A percentile compares a stretch with the other conserved stretches of the same genome.
phyloP scores from a whole-genome alignment of 768 basidiomycete species.

The Harrya chromipes region DNA sequence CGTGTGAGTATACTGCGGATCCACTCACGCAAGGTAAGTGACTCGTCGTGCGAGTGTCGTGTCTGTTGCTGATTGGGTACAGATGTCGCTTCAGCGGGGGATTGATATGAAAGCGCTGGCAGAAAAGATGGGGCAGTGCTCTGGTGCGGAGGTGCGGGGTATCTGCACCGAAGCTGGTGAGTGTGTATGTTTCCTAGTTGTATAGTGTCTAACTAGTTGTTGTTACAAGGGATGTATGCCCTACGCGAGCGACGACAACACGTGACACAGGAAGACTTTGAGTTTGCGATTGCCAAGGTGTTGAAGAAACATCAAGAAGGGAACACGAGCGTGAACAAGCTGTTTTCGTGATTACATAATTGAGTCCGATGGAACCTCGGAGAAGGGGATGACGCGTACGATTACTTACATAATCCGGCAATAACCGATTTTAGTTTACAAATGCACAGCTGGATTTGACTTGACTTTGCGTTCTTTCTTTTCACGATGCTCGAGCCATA shows the following conservation, averaged over 20 bases:
- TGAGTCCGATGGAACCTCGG: too few species aligned
- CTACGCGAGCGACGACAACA: constrained; percentile 93
- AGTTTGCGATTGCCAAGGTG: constrained; percentile 97
- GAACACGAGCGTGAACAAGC: constrained; percentile 91
- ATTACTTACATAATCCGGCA: constrained; percentile 18
- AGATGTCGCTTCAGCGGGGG: constrained; percentile 98
- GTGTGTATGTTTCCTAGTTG: constrained; percentile 16
- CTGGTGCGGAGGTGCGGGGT: constrained; percentile 95
- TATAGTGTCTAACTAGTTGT: too few species aligned
- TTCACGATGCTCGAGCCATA: constrained; percentile 23
- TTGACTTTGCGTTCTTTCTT: not conserved
- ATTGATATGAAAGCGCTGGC: constrained; percentile 96
- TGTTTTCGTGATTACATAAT: constrained; percentile 72
- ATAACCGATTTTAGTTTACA: constrained; percentile 1
- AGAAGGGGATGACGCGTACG: constrained; percentile 17
- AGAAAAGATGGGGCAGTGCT: constrained; percentile 99
- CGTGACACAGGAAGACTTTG: constrained; percentile 98
- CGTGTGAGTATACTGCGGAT: constrained; percentile 96
- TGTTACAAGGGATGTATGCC: constrained; percentile 99
- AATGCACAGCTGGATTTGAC: not conserved
- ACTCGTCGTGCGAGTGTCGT: fast-evolving
- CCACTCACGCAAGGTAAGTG: constrained; percentile 83
- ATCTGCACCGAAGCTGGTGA: constrained; percentile 95
- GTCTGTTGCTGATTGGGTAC: not conserved
- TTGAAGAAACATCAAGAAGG: constrained; percentile 96